These are phyloP conservation scores for Globisporangium cystogenes DNA, from an alignment of 352 stramenopile genomes.

Conservation along the genomic window DNA sequence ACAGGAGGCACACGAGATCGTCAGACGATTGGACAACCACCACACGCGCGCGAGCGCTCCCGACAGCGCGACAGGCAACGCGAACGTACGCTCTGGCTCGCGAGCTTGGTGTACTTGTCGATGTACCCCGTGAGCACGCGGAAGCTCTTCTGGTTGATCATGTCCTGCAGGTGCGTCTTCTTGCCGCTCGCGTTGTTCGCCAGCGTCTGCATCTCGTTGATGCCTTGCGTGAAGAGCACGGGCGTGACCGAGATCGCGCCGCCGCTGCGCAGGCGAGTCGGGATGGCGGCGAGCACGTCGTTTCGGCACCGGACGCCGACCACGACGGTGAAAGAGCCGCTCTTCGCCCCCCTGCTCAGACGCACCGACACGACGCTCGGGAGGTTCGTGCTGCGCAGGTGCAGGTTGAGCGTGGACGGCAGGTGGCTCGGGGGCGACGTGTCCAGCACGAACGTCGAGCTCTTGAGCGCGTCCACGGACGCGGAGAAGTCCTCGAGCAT, in stretches of 20 bases:
- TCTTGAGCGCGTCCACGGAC: conserved; percentile 69
- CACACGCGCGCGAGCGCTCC: no score
- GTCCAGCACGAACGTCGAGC: conserved; percentile 66
- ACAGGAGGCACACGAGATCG: not conserved
- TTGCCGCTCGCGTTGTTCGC: conserved; percentile 61
- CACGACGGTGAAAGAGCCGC: conserved; percentile 40
- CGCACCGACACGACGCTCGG: conserved; percentile 70
- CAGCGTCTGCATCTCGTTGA: conserved; percentile 81
- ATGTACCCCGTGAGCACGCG: conserved; percentile 47
- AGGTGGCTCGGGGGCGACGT: conserved; percentile 50
- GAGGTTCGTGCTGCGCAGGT: conserved; percentile 67
- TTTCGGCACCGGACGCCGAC: conserved; percentile 52
- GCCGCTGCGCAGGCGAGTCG: conserved; percentile 36
- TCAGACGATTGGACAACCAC: no score
- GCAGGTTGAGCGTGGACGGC: conserved; percentile 66
- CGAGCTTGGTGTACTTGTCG: conserved; percentile 57
- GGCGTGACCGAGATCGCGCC: conserved; percentile 49
- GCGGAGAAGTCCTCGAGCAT: conserved; percentile 92
- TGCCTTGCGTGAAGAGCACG: conserved; percentile 69
- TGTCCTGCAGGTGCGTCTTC: conserved; percentile 69
- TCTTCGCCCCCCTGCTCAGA: conserved; percentile 45
- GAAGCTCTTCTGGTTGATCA: conserved; percentile 75
- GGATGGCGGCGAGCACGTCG: conserved; percentile 35
- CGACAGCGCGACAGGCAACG: not conserved
- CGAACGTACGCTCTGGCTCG: conserved; percentile 22